Conservation (phyloP, 495 filamentous ascomycete species). For the Trypethelium eluteriae region DNA sequence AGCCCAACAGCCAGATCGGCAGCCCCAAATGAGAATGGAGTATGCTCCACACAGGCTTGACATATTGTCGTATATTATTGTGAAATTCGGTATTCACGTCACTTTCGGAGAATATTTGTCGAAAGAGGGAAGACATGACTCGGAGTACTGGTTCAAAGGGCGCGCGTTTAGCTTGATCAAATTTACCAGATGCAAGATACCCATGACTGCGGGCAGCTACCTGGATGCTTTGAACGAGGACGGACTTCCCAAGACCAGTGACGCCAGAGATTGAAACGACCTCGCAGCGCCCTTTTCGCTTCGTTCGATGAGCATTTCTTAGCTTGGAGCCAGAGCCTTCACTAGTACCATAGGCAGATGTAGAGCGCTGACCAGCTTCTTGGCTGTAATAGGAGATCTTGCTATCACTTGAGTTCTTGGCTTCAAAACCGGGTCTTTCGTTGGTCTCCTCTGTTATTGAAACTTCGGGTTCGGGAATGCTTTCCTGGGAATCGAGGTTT, state of each 20-base stretch:
- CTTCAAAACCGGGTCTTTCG: neutral
- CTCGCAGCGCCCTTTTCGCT: conserved; percentile 63
- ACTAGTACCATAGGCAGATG: conserved; percentile 1
- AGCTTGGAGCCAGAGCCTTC: conserved; percentile 26
- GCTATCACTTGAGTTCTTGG: conserved; percentile 16
- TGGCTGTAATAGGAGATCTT: conserved; percentile 14
- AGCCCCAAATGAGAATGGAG: conserved; percentile 70
- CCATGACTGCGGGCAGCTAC: conserved; percentile 62
- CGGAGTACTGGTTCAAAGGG: conserved; percentile 80
- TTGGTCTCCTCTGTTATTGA: conserved; percentile 1
- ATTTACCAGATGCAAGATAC: conserved; percentile 77
- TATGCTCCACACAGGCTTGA: conserved; percentile 69
- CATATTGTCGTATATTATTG: conserved; percentile 59
- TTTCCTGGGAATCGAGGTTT: neutral
- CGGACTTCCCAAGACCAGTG: conserved; percentile 76
- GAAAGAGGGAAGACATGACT: conserved; percentile 71
- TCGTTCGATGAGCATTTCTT: conserved; percentile 48
- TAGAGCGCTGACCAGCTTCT: conserved; percentile 7
- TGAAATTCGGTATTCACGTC: conserved; percentile 81
- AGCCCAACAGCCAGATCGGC: conserved; percentile 60
- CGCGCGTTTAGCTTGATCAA: conserved; percentile 70
- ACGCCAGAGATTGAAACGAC: conserved; percentile 68
- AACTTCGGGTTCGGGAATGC: neutral
- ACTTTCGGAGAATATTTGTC: conserved; percentile 84
- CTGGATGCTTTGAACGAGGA: conserved; percentile 69